These are phyloP conservation scores for Porphyrellus cyaneotinctus DNA, from an alignment of 768 basidiomycete species.

Conservation along the genomic window DNA sequence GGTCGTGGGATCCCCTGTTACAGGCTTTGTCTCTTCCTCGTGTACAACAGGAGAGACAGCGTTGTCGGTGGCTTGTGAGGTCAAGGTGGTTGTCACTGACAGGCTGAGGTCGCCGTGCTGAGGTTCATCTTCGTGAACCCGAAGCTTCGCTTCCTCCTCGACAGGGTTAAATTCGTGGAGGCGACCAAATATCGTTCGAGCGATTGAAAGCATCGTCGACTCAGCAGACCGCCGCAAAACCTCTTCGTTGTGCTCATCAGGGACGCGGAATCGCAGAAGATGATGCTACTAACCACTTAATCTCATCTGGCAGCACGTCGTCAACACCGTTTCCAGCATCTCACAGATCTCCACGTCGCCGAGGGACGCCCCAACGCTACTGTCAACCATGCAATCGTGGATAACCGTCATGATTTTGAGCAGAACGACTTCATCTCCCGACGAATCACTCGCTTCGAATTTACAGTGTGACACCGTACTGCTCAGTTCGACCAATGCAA, in stretches of 20 bases:
- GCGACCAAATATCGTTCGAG: constrained; percentile 74
- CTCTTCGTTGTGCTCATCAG: constrained; percentile 46
- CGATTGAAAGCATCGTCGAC: constrained; percentile 82
- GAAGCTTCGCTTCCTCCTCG: constrained; percentile 64
- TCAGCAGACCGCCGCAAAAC: constrained; percentile 85
- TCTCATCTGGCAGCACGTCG: constrained; percentile 95
- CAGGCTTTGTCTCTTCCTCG: constrained; percentile 9
- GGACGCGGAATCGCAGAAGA: constrained; percentile 2
- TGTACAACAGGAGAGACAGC: constrained; percentile 6
- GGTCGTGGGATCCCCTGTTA: background rate
- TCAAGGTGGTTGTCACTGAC: constrained; percentile 45
- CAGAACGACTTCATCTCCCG: constrained; percentile 95
- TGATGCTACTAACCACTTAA: constrained; percentile 68
- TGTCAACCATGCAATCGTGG: constrained; percentile 71
- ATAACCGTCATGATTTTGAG: constrained; percentile 90
- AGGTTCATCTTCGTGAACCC: constrained; percentile 45
- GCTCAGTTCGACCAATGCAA: constrained; percentile 78
- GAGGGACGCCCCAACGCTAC: constrained; percentile 59
- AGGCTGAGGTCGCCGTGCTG: constrained; percentile 57
- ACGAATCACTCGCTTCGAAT: constrained; percentile 95
- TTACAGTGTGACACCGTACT: constrained; percentile 92
- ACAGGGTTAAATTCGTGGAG: constrained; percentile 63
- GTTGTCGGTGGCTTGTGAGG: constrained; percentile 15
- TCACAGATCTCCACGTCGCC: constrained; percentile 96
- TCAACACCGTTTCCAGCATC: constrained; percentile 95